Conservation (phyloP, 176 grass and related monocot species). For the Canna indica region DNA sequence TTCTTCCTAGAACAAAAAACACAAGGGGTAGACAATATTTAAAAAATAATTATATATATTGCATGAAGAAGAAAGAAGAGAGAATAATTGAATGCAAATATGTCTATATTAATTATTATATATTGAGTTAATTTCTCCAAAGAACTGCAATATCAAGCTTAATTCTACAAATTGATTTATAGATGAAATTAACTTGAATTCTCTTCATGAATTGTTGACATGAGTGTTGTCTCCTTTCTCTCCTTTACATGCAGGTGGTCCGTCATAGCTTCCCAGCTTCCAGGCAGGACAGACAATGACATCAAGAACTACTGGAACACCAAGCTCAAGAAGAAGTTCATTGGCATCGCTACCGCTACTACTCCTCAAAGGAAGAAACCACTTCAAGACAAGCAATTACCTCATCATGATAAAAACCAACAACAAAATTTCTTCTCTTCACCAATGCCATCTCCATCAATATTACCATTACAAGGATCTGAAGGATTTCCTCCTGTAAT, state of each 20-base stretch:
- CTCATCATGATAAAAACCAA: not conserved
- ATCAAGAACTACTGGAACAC: slow-evolving; percentile 99
- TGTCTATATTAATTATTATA: too few species aligned
- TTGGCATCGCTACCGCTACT: not conserved
- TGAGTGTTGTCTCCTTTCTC: too few species aligned
- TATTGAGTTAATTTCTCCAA: too few species aligned
- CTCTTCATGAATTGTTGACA: too few species aligned
- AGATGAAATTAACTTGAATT: too few species aligned
- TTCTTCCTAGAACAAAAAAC: too few species aligned
- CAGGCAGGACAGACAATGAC: slow-evolving; percentile 79
- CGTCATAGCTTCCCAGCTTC: slow-evolving; percentile 80
- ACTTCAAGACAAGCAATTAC: too few species aligned
- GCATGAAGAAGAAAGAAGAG: not conserved
- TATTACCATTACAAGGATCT: slow-evolving; percentile 2
- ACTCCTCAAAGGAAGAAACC: too few species aligned
- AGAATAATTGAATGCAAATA: too few species aligned
- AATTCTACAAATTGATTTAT: not conserved
- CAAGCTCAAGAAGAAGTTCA: slow-evolving; percentile 85
- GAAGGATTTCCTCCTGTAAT: not conserved
- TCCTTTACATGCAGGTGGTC: slow-evolving; percentile 70
- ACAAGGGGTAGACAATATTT: too few species aligned
- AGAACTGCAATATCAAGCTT: too few species aligned
- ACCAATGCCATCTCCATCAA: slow-evolving; percentile 17
- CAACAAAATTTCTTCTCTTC: slow-evolving; percentile 13
- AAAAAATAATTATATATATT: too few species aligned